These are phyloP conservation scores for Fomitiporia mediterranea DNA, from an alignment of 1,284 basidiomycete genomes.

Conservation along the genomic window DNA sequence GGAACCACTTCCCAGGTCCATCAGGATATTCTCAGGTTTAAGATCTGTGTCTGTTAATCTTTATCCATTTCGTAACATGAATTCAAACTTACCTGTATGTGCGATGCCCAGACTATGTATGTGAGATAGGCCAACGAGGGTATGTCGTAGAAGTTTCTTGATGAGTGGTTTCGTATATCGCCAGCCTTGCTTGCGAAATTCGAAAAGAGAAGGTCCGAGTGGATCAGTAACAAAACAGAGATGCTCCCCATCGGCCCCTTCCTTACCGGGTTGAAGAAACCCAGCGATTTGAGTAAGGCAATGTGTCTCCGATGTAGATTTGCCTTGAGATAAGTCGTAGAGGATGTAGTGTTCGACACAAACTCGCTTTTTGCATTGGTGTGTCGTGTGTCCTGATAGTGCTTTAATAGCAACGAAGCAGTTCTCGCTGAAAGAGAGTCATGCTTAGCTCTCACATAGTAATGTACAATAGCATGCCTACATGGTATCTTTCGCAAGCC, in stretches of 20 bases:
- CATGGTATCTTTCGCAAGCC: constrained; percentile 29
- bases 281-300: constrained; percentile 25
- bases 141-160: background rate
- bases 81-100: background rate
- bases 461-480: no score
- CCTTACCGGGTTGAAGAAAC: constrained; percentile 27
- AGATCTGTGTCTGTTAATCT: background rate
- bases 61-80: background rate
- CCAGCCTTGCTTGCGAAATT: background rate
- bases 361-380: constrained; percentile 24
- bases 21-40: background rate
- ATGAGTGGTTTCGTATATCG: background rate
- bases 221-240: constrained; percentile 30
- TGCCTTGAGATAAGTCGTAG: background rate
- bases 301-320: background rate
- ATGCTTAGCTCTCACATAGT: no score
- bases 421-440: no score
- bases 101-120: background rate
- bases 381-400: constrained; percentile 28
- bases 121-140: background rate
- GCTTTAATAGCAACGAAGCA: constrained; percentile 31
- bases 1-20: background rate
- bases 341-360: background rate
- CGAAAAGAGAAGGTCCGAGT: constrained; percentile 26
- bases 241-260: constrained; percentile 26